phyloP scores from a whole-genome alignment of 345 rosid species.

The Salix viminalis region DNA sequence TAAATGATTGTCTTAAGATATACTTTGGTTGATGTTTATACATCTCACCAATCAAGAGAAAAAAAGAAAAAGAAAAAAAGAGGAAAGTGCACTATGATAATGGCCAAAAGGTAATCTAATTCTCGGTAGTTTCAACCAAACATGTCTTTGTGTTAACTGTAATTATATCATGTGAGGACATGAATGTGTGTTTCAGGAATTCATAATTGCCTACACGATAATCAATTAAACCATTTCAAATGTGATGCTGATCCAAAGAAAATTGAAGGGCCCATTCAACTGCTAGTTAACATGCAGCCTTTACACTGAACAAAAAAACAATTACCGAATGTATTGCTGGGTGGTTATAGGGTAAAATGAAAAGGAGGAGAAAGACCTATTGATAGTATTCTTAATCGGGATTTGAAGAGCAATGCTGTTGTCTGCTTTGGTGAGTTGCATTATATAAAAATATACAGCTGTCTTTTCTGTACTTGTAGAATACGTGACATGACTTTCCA shows the following conservation, averaged over 20 bases:
- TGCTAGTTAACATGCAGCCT: neutral
- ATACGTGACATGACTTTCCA: constrained; percentile 22
- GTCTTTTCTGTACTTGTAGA: constrained; percentile 27
- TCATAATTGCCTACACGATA: neutral
- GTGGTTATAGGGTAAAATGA: neutral
- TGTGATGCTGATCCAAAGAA: neutral
- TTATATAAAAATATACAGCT: constrained; percentile 25
- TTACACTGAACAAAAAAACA: neutral
- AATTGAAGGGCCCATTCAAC: neutral
- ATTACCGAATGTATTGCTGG: neutral
- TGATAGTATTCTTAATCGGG: constrained; percentile 12
- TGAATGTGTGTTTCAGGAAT: neutral
- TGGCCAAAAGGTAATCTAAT: neutral
- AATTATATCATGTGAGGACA: neutral
- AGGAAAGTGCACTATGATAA: neutral
- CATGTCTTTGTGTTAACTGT: neutral
- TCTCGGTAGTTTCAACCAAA: neutral
- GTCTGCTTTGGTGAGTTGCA: constrained; percentile 21
- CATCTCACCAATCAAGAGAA: neutral
- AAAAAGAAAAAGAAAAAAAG: too few species aligned
- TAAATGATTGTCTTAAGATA: neutral
- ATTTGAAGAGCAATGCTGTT: neutral
- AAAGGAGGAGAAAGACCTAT: constrained; percentile 15
- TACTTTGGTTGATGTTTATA: neutral
- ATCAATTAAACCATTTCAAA: neutral